A percentile compares a stretch with the other conserved stretches of the same genome.
Conservation (phyloP, 116 monocot species). For the Cymodocea nodosa region DNA sequence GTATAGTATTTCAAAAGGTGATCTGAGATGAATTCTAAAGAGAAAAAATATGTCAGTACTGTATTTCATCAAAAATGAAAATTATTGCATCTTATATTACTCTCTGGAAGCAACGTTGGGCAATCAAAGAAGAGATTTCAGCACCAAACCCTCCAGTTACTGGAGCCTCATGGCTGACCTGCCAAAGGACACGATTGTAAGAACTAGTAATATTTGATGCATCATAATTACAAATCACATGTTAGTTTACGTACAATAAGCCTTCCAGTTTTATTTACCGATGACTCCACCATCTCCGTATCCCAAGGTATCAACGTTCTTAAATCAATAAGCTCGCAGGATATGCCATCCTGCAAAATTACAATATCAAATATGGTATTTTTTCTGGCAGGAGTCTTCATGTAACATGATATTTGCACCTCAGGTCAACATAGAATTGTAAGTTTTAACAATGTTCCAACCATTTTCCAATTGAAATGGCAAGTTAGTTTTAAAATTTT, state of each 20-base stretch:
- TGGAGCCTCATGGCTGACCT: conserved; percentile 98
- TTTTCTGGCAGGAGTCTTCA: background rate
- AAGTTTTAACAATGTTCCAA: too few species aligned
- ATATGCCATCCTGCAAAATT: conserved; percentile 73
- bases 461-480: too few species aligned
- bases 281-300: conserved; percentile 79
- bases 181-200: conserved; percentile 10
- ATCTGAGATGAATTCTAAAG: background rate
- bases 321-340: conserved; percentile 88
- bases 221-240: background rate
- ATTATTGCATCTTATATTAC: conserved; percentile 16
- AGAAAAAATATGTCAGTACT: too few species aligned
- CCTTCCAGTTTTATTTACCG: conserved; percentile 81
- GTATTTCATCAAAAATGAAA: background rate
- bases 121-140: conserved; percentile 80
- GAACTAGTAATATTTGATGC: background rate
- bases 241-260: conserved; percentile 40
- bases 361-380: background rate
- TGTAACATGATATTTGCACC: too few species aligned
- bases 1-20: too few species aligned
- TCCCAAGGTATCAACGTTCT: conserved; percentile 91
- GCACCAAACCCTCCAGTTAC: conserved; percentile 95
- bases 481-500: too few species aligned
- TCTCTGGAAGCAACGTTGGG: conserved; percentile 76
- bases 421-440: too few species aligned